Evolutionary conservation across 2,329 filamentous ascomycete genomes (phyloP).

Genomic region (Aspergillaceae sp.): DNA sequence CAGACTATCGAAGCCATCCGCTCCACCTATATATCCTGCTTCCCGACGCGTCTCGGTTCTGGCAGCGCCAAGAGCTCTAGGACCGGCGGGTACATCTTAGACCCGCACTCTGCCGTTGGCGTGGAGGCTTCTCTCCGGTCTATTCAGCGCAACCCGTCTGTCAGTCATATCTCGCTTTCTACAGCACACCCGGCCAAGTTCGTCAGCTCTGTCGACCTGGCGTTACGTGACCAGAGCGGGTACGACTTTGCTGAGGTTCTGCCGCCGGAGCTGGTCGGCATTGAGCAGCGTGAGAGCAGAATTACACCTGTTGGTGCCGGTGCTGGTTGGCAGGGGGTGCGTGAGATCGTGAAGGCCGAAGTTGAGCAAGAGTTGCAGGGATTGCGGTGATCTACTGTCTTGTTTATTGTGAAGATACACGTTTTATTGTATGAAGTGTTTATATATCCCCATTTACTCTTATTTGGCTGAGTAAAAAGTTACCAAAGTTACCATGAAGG

Average conservation of each 20-base stretch:
- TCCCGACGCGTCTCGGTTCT: slow-evolving; percentile 37
- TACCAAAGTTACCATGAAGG: too few species aligned
- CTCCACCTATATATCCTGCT: slow-evolving; percentile 47
- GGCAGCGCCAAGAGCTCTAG: slow-evolving; percentile 28
- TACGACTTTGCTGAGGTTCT: slow-evolving; percentile 74
- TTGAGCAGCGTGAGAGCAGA: slow-evolving; percentile 66
- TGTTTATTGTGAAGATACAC: not conserved
- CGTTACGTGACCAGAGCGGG: slow-evolving; percentile 59
- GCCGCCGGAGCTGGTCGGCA: slow-evolving; percentile 69
- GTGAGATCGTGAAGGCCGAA: slow-evolving; percentile 65
- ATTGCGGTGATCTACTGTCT: slow-evolving; percentile 10
- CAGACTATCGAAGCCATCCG: slow-evolving; percentile 62
- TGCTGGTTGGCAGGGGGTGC: slow-evolving; percentile 62
- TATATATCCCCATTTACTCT: not conserved
- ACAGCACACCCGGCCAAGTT: slow-evolving; percentile 98
- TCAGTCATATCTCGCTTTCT: slow-evolving; percentile 70
- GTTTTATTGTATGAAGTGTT: not conserved
- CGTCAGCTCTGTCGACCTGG: slow-evolving; percentile 70
- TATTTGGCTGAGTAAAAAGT: not conserved
- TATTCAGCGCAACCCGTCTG: slow-evolving; percentile 44
- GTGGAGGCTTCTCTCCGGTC: slow-evolving; percentile 68
- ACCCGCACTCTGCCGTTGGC: slow-evolving; percentile 87
- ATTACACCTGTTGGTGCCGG: slow-evolving; percentile 59
- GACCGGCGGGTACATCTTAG: slow-evolving; percentile 66
- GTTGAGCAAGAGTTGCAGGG: slow-evolving; percentile 45